A percentile compares a stretch with the other conserved stretches of the same genome.
Conservation (phyloP, 768 basidiomycete species). For the Tricholoma flavovirens region DNA sequence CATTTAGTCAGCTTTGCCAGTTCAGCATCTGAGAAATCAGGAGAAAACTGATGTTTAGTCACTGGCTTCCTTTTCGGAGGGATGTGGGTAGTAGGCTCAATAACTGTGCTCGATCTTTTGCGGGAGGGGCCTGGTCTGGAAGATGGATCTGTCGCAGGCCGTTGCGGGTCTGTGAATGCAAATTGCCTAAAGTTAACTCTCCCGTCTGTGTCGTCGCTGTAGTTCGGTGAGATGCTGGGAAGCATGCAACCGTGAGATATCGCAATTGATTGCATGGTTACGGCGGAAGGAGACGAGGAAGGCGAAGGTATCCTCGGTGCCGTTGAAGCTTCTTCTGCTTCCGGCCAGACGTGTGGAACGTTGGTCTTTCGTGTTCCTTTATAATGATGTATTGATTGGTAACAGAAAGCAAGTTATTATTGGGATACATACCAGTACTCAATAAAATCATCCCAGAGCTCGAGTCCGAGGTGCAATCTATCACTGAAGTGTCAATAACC, state of each 20-base stretch:
- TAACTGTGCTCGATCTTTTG: slow-evolving; percentile 7
- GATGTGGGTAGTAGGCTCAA: slow-evolving; percentile 6
- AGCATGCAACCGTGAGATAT: background rate
- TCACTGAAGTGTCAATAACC: background rate
- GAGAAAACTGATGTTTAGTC: slow-evolving; percentile 16
- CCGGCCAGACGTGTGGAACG: background rate
- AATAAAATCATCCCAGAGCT: too few species aligned
- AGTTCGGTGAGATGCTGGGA: slow-evolving; percentile 9
- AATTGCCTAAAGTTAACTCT: slow-evolving; percentile 32
- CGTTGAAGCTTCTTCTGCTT: background rate
- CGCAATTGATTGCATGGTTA: background rate
- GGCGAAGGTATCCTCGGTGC: background rate
- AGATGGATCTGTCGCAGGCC: background rate
- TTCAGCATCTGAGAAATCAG: slow-evolving; percentile 41
- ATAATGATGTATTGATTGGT: background rate
- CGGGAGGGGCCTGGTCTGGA: slow-evolving; percentile 9
- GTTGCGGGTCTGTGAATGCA: slow-evolving; percentile 25
- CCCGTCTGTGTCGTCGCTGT: slow-evolving; percentile 20
- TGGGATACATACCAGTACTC: background rate
- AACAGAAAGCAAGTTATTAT: too few species aligned
- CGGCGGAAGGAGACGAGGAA: background rate
- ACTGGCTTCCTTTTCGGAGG: slow-evolving; percentile 11
- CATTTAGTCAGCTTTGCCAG: slow-evolving; percentile 49
- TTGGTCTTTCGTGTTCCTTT: background rate
- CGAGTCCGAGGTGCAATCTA: background rate